phyloP scores from a whole-genome alignment of 768 basidiomycete species.

The Leccinum obscurum region DNA sequence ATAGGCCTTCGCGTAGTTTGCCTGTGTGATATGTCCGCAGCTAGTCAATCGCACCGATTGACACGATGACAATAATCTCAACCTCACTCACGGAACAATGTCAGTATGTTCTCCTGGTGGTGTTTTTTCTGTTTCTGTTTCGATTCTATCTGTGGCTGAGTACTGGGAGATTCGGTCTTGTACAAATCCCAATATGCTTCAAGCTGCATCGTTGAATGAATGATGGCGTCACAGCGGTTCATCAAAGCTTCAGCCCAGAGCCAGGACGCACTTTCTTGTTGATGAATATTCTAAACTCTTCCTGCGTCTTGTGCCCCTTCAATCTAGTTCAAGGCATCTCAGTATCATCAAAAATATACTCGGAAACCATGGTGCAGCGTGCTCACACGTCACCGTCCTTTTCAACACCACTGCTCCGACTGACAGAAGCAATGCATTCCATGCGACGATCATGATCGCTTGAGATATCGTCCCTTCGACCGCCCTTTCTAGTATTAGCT shows the following conservation, averaged over 20 bases:
- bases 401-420: slow-evolving; percentile 73
- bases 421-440: slow-evolving; percentile 70
- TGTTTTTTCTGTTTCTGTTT: slow-evolving; percentile 43
- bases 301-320: slow-evolving; percentile 57
- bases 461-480: slow-evolving; percentile 6
- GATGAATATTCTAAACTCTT: slow-evolving; percentile 67
- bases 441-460: slow-evolving; percentile 38
- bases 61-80: not conserved
- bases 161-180: slow-evolving; percentile 19
- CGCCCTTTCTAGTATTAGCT: not conserved
- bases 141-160: slow-evolving; percentile 10
- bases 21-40: slow-evolving; percentile 41
- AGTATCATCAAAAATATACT: slow-evolving; percentile 29
- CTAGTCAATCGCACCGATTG: not conserved
- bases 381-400: slow-evolving; percentile 76
- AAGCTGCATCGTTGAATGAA: slow-evolving; percentile 39
- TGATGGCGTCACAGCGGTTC: not conserved
- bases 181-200: slow-evolving; percentile 46
- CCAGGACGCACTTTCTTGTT: slow-evolving; percentile 55
- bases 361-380: not conserved
- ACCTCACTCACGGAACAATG: slow-evolving; percentile 62
- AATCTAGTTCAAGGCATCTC: slow-evolving; percentile 45
- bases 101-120: slow-evolving; percentile 66
- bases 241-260: not conserved
- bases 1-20: slow-evolving; percentile 74